Evolutionary conservation across 2,329 filamentous ascomycete genomes (phyloP), one percentile per base, ranked within the genome.

Genomic region (Colletotrichum limetticola): DNA sequence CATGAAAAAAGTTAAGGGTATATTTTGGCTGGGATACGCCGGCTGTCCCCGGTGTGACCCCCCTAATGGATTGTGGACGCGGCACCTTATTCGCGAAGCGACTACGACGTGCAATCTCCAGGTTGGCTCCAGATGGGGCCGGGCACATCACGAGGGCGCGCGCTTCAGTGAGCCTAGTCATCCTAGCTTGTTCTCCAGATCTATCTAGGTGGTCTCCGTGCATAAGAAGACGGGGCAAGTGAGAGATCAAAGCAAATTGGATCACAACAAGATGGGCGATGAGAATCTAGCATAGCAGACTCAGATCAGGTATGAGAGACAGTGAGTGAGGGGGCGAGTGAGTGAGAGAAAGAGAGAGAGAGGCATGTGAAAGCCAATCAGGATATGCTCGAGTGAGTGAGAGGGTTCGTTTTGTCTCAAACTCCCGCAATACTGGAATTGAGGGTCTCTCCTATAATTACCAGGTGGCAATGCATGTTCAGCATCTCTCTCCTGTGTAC

Each of bases 321-420:
- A 9, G 46, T 42, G 8, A 19, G 56, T 60, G 56, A 57, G 42
- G 59, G 14, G 46, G 55, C 66, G 69, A 69, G 56, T 70, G 66
- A 70, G 37, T 37, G 12, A 37, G 35, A 14, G 35, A 24, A n/a
- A 37, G 12, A 16, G 55, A 60, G 60, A 56, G 42, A 64, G 14
- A 55, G 60, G 60, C 70, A 72, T 72, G 66, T 72, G 66, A 70
- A 70, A 72, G 66, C 26, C 32, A 26, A 46, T 22, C 56, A 61
- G 53, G 59, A 35, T 65, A 22, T 16, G 30, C 37, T 42, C 3
- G 16, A 49, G 42, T 49, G 8, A n/a, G 42, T 49, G 19, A 22
- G 42, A n/a, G 19, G n/a, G 42, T 49, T 19, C 42, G 19, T 49
- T 60, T 52, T 66, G 71, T 71, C 66, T 72, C 30, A 56, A 57